Evolutionary conservation across 192 early-diverging fungal species (phyloP).

Genomic region (Umbelopsis ramanniana): DNA sequence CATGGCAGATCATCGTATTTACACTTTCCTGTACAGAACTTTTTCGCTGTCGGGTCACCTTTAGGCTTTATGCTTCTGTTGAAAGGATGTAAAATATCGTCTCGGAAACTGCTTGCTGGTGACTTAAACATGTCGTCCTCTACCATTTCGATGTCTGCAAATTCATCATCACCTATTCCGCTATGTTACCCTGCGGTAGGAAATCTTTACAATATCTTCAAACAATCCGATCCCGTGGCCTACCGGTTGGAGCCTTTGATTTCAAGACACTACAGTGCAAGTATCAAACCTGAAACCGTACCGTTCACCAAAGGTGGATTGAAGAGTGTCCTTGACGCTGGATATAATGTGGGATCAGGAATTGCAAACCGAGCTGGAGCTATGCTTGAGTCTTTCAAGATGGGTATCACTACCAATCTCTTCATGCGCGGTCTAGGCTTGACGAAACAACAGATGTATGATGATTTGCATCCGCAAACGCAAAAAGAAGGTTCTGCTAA

Average conservation of each 20-base stretch:
- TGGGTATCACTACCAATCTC: constrained; percentile 62
- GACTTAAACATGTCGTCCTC: constrained; percentile 12
- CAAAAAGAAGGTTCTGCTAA: background rate
- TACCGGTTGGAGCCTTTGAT: constrained; percentile 78
- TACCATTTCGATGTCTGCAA: constrained; percentile 27
- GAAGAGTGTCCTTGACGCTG: constrained; percentile 67
- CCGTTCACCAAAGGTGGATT: constrained; percentile 86
- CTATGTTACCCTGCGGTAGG: constrained; percentile 67
- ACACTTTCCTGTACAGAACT: constrained; percentile 71
- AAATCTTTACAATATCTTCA: constrained; percentile 79
- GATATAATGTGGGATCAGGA: constrained; percentile 69
- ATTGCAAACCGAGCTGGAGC: constrained; percentile 68
- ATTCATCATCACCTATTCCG: constrained; percentile 37
- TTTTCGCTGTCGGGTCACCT: constrained; percentile 86
- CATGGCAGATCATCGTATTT: constrained; percentile 38
- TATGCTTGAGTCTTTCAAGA: constrained; percentile 64
- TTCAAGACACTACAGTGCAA: constrained; percentile 54
- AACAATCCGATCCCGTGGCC: constrained; percentile 67
- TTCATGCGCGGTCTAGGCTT: constrained; percentile 53
- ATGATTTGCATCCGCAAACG: constrained; percentile 25
- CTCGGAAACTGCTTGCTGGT: constrained; percentile 44
- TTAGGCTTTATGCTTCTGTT: constrained; percentile 80
- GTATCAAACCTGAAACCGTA: constrained; percentile 70
- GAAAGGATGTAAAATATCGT: constrained; percentile 68
- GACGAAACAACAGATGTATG: constrained; percentile 34